Base-by-base conservation (phyloP, 1,139 yeast species). In the Yamadazyma dushanensis region DNA sequence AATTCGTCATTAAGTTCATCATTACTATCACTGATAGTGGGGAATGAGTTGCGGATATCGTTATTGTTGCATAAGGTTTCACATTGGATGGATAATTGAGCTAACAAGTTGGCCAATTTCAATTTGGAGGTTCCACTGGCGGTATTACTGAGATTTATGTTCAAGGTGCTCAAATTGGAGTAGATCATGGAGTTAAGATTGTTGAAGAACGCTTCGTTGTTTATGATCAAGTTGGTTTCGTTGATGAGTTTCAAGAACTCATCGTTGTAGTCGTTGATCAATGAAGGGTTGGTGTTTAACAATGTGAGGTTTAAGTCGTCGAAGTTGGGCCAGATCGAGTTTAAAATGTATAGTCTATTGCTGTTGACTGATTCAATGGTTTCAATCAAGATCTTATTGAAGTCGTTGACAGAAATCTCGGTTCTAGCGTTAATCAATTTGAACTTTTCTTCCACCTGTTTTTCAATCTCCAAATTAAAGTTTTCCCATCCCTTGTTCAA, bases 401-500 rank as follows among this genome's bases (percentile, higher is more conserved):
- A 80, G 43, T 83, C 82, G 19, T 70, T 76, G 16, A 82, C 59
- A 1, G 83, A 61, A 36, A 89, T 59, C 47, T 83, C 90, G 16
- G 84, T 76, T 46, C 89, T 76, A 23, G 96, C 95, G 47, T 78
- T 80, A 26, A 86, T 66, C 15, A 66, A 66, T 17, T 70, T 76
- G 56, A 89, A 88, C 27, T 80, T 81, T 23, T 68, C 68, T 25
- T 65, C 66, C 3, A 90, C 94, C 4, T 77, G 67, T 1, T 60
- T 57, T 51, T 78, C 78, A 22, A 88, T 76, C 24, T 73, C 59
- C 32, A 71, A 66, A 32, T 78, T 72, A 35, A 84, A 63, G 32
- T 70, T 67, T 25, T 67, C 55, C 92, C 94, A 88, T 1, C 97
- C 97, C 47, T 80, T 77, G 58, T 92, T 89, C 39, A 92, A 69